These are phyloP conservation scores for Pseudocercospora musae DNA, from an alignment of 2,329 filamentous ascomycete genomes.

Conservation along the genomic window DNA sequence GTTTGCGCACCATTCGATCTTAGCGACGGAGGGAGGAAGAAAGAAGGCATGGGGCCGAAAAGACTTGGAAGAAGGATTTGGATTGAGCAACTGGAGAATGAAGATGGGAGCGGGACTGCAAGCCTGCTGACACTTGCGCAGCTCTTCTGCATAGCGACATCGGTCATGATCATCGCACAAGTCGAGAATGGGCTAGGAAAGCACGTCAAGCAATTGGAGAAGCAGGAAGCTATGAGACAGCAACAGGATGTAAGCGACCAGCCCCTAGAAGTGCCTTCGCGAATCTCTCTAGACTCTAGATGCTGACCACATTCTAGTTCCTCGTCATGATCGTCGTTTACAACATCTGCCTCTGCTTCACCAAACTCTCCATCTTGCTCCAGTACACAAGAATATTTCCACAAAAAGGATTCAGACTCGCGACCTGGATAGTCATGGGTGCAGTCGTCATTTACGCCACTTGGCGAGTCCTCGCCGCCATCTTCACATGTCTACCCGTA, in stretches of 20 bases:
- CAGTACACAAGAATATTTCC: constrained; percentile 49
- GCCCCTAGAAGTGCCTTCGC: background rate
- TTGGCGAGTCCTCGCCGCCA: constrained; percentile 36
- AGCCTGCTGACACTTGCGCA: background rate
- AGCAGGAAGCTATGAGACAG: constrained; percentile 6
- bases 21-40: too few species aligned
- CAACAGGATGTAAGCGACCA: constrained; percentile 17
- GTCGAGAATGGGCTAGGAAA: constrained; percentile 20
- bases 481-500: constrained; percentile 43
- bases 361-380: constrained; percentile 46
- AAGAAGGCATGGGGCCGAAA: background rate
- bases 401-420: constrained; percentile 36
- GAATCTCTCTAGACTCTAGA: too few species aligned
- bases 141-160: constrained; percentile 14
- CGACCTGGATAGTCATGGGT: constrained; percentile 28
- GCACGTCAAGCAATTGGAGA: constrained; percentile 10
- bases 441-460: constrained; percentile 34
- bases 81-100: background rate
- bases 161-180: constrained; percentile 13
- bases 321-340: constrained; percentile 31
- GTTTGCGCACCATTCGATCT: background rate
- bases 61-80: background rate
- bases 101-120: background rate
- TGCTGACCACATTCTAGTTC: constrained; percentile 7
- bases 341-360: constrained; percentile 38